These are phyloP conservation scores for Trichoderma citrinoviride DNA, from an alignment of 2,329 filamentous ascomycete genomes.

Conservation along the genomic window DNA sequence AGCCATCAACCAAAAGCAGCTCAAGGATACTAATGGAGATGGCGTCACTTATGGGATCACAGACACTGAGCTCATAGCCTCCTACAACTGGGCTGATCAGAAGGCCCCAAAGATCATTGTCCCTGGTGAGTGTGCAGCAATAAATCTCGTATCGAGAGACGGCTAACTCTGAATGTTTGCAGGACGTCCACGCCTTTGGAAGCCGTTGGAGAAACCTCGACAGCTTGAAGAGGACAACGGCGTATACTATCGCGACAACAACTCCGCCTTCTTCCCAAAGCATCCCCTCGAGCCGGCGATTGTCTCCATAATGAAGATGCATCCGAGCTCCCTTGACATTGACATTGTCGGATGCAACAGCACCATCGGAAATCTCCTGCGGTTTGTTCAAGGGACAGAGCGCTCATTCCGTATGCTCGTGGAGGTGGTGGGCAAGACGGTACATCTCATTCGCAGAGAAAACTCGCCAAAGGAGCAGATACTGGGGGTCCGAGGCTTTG, in stretches of 20 bases:
- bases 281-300: conserved; percentile 53
- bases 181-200: conserved; percentile 36
- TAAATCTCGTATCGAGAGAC: background rate
- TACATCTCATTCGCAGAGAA: conserved; percentile 63
- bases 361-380: conserved; percentile 59
- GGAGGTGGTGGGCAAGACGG: conserved; percentile 52
- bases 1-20: conserved; percentile 19
- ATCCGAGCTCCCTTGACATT: conserved; percentile 39
- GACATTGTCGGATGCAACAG: conserved; percentile 47
- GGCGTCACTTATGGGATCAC: conserved; percentile 30
- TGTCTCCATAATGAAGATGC: conserved; percentile 37
- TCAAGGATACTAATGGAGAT: background rate
- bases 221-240: conserved; percentile 44
- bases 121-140: conserved; percentile 35
- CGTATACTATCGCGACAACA: conserved; percentile 53
- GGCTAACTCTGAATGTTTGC: conserved; percentile 25
- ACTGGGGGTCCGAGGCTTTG: conserved; percentile 55
- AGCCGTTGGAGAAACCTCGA: conserved; percentile 28
- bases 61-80: conserved; percentile 42
- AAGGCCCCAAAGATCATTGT: conserved; percentile 43
- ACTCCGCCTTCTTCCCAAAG: conserved; percentile 48
- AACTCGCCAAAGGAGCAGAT: conserved; percentile 58
- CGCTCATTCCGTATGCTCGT: conserved; percentile 57
- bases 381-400: conserved; percentile 48
- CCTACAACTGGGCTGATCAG: conserved; percentile 50